phyloP scores from a whole-genome alignment of 1,139 yeast genomes.

The Saccharomycopsis hybrid region DNA sequence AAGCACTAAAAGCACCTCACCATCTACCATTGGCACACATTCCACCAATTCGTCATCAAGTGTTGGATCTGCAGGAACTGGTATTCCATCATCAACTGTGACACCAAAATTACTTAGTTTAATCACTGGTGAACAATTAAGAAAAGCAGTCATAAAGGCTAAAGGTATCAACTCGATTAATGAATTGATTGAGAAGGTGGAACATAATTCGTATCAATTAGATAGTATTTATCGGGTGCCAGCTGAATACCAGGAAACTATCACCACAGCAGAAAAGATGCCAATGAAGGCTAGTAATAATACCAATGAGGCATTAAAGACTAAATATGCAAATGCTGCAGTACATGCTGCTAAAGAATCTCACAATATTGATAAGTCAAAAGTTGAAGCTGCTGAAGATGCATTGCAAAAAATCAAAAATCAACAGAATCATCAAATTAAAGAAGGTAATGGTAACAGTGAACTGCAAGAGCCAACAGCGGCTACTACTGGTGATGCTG shows the following conservation, averaged over 20 bases:
- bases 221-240: slow-evolving; percentile 45
- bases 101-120: slow-evolving; percentile 29
- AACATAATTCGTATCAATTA: slow-evolving; percentile 44
- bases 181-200: slow-evolving; percentile 63
- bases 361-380: too few species aligned
- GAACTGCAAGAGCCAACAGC: background rate
- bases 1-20: background rate
- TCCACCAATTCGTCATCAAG: slow-evolving; percentile 10
- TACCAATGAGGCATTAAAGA: too few species aligned
- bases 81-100: slow-evolving; percentile 9
- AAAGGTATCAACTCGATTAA: slow-evolving; percentile 70
- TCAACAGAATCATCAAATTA: too few species aligned
- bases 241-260: background rate
- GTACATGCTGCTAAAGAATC: too few species aligned
- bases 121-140: slow-evolving; percentile 69
- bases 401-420: too few species aligned
- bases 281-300: background rate
- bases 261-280: background rate
- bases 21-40: background rate
- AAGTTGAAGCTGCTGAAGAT: too few species aligned
- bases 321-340: too few species aligned
- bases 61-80: slow-evolving; percentile 16
- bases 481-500: too few species aligned
- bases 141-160: slow-evolving; percentile 72
- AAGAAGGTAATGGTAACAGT: too few species aligned